phyloP scores from a whole-genome alignment of 106 monocot genomes.

The Dioscorea dumetorum region DNA sequence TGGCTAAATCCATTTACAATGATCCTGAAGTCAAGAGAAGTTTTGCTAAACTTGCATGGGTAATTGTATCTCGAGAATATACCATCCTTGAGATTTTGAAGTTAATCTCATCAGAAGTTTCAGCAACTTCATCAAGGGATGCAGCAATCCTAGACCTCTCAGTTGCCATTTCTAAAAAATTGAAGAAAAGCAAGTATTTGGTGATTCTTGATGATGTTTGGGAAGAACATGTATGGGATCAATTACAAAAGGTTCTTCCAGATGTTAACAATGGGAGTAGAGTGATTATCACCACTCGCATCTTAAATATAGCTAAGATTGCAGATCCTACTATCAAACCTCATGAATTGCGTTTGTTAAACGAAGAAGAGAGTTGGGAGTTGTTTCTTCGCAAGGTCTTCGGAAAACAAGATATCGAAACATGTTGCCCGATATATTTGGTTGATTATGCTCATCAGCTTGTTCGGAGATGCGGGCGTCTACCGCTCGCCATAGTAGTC shows the following conservation, averaged over 20 bases:
- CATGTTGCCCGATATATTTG: conserved; percentile 5
- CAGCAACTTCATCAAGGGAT: too few relatives aligned
- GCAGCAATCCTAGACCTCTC: too few relatives aligned
- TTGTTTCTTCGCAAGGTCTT: conserved; percentile 21
- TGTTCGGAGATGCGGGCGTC: conserved; percentile 12
- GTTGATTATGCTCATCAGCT: conserved; percentile 1
- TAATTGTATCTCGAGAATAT: background rate
- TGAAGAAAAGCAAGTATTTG: conserved; percentile 11
- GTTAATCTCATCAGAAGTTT: background rate
- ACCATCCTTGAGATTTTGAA: background rate
- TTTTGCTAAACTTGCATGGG: background rate
- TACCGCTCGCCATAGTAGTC: conserved; percentile 20
- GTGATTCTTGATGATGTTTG: conserved; percentile 27
- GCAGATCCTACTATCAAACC: too few relatives aligned
- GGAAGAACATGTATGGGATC: conserved; percentile 5
- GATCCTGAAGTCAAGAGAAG: background rate
- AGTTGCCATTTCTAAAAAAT: background rate
- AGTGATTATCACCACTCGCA: conserved; percentile 18
- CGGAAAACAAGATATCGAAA: background rate
- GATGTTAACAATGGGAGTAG: conserved; percentile 12
- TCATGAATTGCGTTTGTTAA: background rate
- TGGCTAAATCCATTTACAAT: background rate
- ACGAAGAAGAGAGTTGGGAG: conserved; percentile 2
- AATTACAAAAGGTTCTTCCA: conserved; percentile 8
- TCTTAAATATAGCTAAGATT: background rate